Percentiles rank a stretch among this genome's conserved stretches.
phyloP scores from a whole-genome alignment of 352 stramenopile species.

The Pythium periplocum region DNA sequence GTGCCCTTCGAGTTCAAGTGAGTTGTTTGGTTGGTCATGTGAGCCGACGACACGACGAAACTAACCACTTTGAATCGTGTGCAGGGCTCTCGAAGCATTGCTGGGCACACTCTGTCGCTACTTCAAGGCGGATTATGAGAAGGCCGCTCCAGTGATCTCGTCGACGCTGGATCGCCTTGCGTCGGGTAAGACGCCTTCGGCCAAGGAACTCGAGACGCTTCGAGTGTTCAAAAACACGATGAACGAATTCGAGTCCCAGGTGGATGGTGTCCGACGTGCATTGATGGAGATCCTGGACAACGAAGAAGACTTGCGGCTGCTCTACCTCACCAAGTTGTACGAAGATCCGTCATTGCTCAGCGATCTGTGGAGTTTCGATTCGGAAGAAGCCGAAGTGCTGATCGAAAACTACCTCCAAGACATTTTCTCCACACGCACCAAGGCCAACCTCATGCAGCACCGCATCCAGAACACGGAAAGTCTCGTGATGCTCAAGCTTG shows the following conservation, averaged over 20 bases:
- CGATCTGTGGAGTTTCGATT: conserved; percentile 47
- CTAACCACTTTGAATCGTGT: neutral
- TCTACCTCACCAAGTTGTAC: conserved; percentile 68
- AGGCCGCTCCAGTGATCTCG: conserved; percentile 34
- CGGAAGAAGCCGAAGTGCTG: conserved; percentile 58
- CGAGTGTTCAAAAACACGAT: conserved; percentile 72
- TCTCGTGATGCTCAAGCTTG: conserved; percentile 73
- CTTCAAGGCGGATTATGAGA: conserved; percentile 45
- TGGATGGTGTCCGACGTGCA: conserved; percentile 49
- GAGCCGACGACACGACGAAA: neutral
- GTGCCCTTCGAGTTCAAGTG: conserved; percentile 72
- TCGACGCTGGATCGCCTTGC: conserved; percentile 42
- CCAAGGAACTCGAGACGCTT: conserved; percentile 50
- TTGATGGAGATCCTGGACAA: conserved; percentile 70
- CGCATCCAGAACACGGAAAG: conserved; percentile 75
- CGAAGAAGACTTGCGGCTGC: conserved; percentile 59
- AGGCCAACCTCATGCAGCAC: conserved; percentile 60
- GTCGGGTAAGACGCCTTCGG: conserved; percentile 28
- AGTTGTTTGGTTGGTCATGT: neutral
- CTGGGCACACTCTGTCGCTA: conserved; percentile 50
- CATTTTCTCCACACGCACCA: conserved; percentile 72
- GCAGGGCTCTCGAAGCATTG: conserved; percentile 29
- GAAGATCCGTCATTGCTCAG: conserved; percentile 43
- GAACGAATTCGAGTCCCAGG: conserved; percentile 66
- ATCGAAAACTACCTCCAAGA: conserved; percentile 79